These are phyloP conservation scores for Coemansia sp. DNA, from an alignment of 192 early-diverging fungal species.

Conservation along the genomic window DNA sequence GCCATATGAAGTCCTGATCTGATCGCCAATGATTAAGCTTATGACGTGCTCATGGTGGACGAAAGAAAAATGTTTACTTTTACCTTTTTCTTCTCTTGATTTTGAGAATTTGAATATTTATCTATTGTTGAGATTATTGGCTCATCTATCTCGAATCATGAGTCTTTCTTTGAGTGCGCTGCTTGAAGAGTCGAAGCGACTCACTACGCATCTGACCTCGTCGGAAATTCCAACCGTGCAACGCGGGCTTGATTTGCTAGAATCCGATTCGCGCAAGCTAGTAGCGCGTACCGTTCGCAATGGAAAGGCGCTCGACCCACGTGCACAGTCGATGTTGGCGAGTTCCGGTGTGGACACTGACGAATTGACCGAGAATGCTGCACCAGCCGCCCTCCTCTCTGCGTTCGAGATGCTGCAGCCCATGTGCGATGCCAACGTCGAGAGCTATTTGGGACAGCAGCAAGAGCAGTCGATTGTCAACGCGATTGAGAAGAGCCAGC, in stretches of 20 bases:
- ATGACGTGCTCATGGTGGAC: not conserved
- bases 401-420: conserved; percentile 74
- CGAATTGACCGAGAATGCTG: conserved; percentile 58
- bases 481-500: conserved; percentile 70
- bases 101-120: not conserved
- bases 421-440: conserved; percentile 78
- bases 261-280: conserved; percentile 76
- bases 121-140: not conserved
- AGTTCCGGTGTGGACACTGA: conserved; percentile 79
- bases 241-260: conserved; percentile 86
- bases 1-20: not conserved
- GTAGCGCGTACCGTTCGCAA: conserved; percentile 48
- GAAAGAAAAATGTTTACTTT: not conserved
- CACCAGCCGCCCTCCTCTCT: conserved; percentile 65
- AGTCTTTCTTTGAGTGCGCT: conserved; percentile 47
- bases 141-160: conserved; percentile 16
- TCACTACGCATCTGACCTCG: conserved; percentile 69
- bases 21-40: not conserved
- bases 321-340: conserved; percentile 72
- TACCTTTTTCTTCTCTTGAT: conserved; percentile 2
- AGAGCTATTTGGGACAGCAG: conserved; percentile 71
- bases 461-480: conserved; percentile 74
- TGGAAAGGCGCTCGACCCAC: conserved; percentile 30
- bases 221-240: conserved; percentile 74
- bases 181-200: conserved; percentile 71